These are phyloP conservation scores for Domatiomyces catenatus DNA, from an alignment of 2,329 filamentous ascomycete species.

Conservation along the genomic window DNA sequence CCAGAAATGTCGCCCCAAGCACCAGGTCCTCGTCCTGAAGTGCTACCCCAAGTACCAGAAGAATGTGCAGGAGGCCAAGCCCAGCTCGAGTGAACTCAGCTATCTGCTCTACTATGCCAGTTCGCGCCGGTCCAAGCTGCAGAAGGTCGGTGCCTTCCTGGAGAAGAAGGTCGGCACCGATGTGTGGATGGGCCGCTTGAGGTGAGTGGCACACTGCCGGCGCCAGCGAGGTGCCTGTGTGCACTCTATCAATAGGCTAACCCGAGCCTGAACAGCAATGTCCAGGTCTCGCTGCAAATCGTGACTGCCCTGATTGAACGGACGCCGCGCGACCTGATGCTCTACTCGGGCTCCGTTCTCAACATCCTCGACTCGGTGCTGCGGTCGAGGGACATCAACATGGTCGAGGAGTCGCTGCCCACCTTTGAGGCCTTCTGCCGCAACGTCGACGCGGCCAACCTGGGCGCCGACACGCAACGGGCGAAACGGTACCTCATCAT, in stretches of 20 bases:
- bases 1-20: conserved; percentile 66
- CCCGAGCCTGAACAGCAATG: conserved; percentile 46
- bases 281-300: conserved; percentile 89
- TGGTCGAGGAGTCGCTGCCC: conserved; percentile 78
- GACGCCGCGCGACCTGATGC: conserved; percentile 70
- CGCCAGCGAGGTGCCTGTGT: not conserved
- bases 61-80: conserved; percentile 79
- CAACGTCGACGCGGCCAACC: conserved; percentile 69
- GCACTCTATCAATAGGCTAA: not conserved
- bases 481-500: conserved; percentile 68
- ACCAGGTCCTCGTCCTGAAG: conserved; percentile 89
- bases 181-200: conserved; percentile 75
- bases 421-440: conserved; percentile 81
- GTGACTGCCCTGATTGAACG: conserved; percentile 85
- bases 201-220: conserved; percentile 40
- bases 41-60: conserved; percentile 92
- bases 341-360: conserved; percentile 74
- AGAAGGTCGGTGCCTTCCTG: conserved; percentile 87
- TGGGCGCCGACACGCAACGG: conserved; percentile 75
- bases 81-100: conserved; percentile 90
- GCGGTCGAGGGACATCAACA: conserved; percentile 70
- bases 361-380: conserved; percentile 72
- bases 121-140: conserved; percentile 83
- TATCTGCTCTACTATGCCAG: conserved; percentile 95
- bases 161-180: conserved; percentile 88